phyloP scores from a whole-genome alignment of 225 moss, liverwort and hornwort species.

The Thuidium tamariscinum region DNA sequence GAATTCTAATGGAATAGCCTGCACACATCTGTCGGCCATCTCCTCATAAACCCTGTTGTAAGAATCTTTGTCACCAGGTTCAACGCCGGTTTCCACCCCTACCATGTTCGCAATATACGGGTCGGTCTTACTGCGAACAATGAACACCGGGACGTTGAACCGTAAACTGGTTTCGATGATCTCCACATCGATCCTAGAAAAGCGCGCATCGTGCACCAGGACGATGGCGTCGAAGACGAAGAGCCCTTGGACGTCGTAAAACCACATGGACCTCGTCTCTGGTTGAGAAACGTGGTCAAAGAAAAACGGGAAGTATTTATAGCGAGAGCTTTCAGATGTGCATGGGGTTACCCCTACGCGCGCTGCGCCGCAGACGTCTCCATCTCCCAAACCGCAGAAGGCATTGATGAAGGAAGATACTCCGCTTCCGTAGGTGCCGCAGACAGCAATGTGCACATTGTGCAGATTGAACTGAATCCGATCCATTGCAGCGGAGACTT shows the following conservation, averaged over 20 bases:
- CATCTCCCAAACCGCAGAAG: background rate
- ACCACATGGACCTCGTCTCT: background rate
- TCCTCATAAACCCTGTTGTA: no score
- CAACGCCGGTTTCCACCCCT: no score
- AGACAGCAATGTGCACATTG: background rate
- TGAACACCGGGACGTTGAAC: background rate
- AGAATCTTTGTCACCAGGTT: no score
- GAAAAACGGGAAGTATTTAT: background rate
- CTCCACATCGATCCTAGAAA: background rate
- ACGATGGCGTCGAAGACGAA: background rate
- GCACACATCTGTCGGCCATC: no score
- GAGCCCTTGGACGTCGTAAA: background rate
- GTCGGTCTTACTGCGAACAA: no score
- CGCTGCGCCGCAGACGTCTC: background rate
- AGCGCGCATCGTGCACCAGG: background rate
- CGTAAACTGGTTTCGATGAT: background rate
- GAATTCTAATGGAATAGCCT: no score
- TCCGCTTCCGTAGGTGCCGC: background rate
- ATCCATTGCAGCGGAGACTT: background rate
- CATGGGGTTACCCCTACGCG: background rate
- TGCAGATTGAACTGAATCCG: background rate
- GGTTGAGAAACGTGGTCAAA: no score
- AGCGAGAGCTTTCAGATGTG: background rate
- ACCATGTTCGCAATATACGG: no score
- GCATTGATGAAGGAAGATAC: background rate